Base-by-base conservation (phyloP, 495 filamentous ascomycete genomes). In the Penicillium longicatenatum region DNA sequence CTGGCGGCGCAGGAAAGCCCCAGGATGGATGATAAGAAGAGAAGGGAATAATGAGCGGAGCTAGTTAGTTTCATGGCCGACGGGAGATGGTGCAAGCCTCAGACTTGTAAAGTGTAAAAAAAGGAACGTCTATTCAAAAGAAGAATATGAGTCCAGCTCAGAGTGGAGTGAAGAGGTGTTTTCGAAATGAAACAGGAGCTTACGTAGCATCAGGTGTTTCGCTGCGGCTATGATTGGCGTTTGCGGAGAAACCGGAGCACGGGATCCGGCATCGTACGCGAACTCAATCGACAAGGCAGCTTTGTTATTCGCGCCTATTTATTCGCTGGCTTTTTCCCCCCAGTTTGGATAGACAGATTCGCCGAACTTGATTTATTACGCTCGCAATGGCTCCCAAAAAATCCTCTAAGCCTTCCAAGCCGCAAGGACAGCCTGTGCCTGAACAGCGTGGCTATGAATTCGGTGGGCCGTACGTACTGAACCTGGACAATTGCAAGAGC, bases 381-480 rank as follows among this genome's bases (percentile, higher is more conserved):
- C 37, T 20, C 42, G 5, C 46, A 59, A 78, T 76, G 72, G 51
- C 70, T 11, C 52, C 67, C 16, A 74, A 68, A 50, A 70, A 71
- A 43, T 48, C 49, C 17, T 52, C 63, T 22, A 64, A 65, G 41
- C 37, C 58, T 4, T 62, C 63, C n/a, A 59, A 52, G 50, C 16
- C 35, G 11, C 31, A 49, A 14, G 41, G 74, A 11, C 75, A 77
- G 50, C 68, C 73, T 4, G 76, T 76, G 17, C 74, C 74, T 6
- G 76, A 78, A 54, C 79, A 77, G 58, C 75, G 82, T 58, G 81
- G 86, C 57, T 96, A 95, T 74, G 90, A 94, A 62, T 96, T 97
- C 63, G 82, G 82, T 61, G 92, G 92, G 63, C 92, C 92, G 92
- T 96, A 82, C 77, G 92, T 88, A 39, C 17, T 37, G 22, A 7